phyloP scores from a whole-genome alignment of 176 grass and related monocot genomes.

The Zea mays region DNA sequence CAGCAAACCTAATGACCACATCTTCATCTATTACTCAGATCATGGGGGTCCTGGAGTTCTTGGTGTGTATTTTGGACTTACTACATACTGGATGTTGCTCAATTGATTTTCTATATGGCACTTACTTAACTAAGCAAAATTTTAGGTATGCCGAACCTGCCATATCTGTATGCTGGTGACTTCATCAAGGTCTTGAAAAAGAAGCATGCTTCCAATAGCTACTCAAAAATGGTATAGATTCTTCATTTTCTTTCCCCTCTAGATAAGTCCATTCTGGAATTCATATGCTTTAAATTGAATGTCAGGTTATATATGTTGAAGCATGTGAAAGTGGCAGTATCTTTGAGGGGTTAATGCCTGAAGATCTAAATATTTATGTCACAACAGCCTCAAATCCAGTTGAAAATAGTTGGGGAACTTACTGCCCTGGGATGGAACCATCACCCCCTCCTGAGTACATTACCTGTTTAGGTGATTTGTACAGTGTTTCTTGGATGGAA shows the following conservation, averaged over 20 bases:
- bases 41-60: constrained; percentile 96
- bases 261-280: background rate
- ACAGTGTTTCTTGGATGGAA: constrained; percentile 98
- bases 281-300: background rate
- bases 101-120: background rate
- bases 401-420: constrained; percentile 87
- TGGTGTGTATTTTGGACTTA: constrained; percentile 40
- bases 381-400: constrained; percentile 76
- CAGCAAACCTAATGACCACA: constrained; percentile 79
- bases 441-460: constrained; percentile 67
- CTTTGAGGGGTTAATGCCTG: constrained; percentile 82
- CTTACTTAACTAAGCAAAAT: constrained; percentile 23
- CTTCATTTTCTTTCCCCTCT: background rate
- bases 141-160: constrained; percentile 84
- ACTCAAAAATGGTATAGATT: constrained; percentile 78
- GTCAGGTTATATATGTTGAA: constrained; percentile 90
- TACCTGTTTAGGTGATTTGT: constrained; percentile 85
- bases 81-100: background rate
- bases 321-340: constrained; percentile 97
- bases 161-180: constrained; percentile 75
- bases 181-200: constrained; percentile 72
- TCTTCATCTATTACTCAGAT: constrained; percentile 96
- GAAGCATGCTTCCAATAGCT: constrained; percentile 80
- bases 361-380: constrained; percentile 77
- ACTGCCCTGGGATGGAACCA: constrained; percentile 70